phyloP scores from a whole-genome alignment of 495 filamentous ascomycete species.

The Penicillium samsonianum region DNA sequence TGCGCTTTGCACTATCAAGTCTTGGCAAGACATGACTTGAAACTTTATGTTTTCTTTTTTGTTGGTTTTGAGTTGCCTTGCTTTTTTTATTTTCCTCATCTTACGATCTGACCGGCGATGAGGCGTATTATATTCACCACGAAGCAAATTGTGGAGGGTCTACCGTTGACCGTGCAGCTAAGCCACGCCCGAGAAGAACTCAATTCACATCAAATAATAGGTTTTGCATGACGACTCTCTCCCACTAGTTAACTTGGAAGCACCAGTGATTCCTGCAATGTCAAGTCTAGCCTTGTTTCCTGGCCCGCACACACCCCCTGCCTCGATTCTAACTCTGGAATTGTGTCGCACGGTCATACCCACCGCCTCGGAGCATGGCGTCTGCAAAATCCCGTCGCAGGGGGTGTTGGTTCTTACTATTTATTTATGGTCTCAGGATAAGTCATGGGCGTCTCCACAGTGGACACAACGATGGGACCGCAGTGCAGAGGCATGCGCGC shows the following conservation, averaged over 20 bases:
- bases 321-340: slow-evolving; percentile 11
- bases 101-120: not conserved
- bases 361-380: slow-evolving; percentile 12
- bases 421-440: slow-evolving; percentile 1
- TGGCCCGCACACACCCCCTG: not conserved
- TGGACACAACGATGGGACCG: slow-evolving; percentile 10
- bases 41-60: slow-evolving; percentile 8
- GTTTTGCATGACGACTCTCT: not conserved
- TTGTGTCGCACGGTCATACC: slow-evolving; percentile 16
- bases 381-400: slow-evolving; percentile 15
- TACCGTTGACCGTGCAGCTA: not conserved
- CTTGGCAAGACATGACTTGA: slow-evolving; percentile 14
- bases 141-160: not conserved
- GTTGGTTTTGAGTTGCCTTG: not conserved
- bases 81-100: not conserved
- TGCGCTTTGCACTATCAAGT: slow-evolving; percentile 11
- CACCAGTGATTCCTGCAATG: not conserved
- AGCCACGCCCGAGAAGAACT: slow-evolving; percentile 4
- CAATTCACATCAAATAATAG: not conserved
- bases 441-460: slow-evolving; percentile 23
- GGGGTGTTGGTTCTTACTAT: slow-evolving; percentile 1
- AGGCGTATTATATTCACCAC: not conserved
- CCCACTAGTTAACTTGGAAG: not conserved
- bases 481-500: slow-evolving; percentile 26
- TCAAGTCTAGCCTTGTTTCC: not conserved